Base-by-base conservation (phyloP, 768 basidiomycete species). In the Mycena capillaripes region DNA sequence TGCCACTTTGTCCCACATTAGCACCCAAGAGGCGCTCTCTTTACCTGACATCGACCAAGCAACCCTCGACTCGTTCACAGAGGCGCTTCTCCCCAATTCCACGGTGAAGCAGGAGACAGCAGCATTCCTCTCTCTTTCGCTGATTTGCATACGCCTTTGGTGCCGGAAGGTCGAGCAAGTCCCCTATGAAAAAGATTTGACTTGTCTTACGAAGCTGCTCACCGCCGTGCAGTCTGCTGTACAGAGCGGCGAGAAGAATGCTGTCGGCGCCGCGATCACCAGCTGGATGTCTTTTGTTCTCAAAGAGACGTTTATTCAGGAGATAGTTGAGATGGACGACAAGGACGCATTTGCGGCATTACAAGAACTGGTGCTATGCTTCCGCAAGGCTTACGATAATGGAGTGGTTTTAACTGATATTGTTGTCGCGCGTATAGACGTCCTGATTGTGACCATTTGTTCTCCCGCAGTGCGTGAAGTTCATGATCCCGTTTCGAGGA, bases 301-400 rank as follows among this genome's bases (percentile, higher is more conserved):
- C 11, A 27, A 60, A 8, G 21, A 36, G 4, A 29, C 6, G 2
- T 42, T 60, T 25, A 21, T 21, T 42, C 14, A n/a, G 14, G 8
- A 5, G 12, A 44, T 60, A n/a, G 34, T 36, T 9, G 11, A 57
- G 5, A n/a, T 8, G 27, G 25, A 16, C 12, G 46, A 12, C 44
- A 62, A 34, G 23, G 21, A 62, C 50, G 46, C 21, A 9, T 30
- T 50, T 14, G 44, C 8, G 9, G 60, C 60, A 62, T 34, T 62
- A 21, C 60, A 62, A 42, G 60, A 44, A 50, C 50, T 62, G 10
- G 40, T 29, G 9, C 21, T 62, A 21, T n/a, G 29, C 29, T 48
- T 44, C 60, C 60, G 60, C 46, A 48, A 62, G 60, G 60, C 46
- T 4, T n/a, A 62, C 44, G 30, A 62, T 27, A 46, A 50, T 48